Evolutionary conservation across 2,329 filamentous ascomycete species (phyloP).

Genomic region (Ascochyta lentis): DNA sequence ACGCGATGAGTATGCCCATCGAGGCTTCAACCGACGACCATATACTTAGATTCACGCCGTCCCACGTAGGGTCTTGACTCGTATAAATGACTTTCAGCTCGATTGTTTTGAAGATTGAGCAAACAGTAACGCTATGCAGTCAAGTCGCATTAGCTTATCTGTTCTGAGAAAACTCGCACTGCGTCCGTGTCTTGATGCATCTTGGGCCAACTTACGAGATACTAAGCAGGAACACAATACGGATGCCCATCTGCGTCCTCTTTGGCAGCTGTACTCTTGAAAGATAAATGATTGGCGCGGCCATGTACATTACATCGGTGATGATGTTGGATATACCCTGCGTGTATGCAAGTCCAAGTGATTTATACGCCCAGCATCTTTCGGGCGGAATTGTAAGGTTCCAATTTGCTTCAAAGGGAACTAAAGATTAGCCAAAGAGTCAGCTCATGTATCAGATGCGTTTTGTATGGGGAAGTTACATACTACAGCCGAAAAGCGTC

Average conservation of each 20-base stretch:
- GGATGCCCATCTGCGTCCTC: conserved; percentile 36
- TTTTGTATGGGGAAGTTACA: too few species aligned
- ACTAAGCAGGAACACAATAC: conserved; percentile 38
- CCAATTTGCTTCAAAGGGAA: conserved; percentile 37
- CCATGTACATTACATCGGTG: conserved; percentile 37
- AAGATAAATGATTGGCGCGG: conserved; percentile 38
- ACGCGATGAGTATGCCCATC: conserved; percentile 29
- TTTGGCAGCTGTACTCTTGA: conserved; percentile 28
- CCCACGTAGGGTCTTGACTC: conserved; percentile 33
- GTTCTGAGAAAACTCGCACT: neutral
- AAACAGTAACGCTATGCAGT: conserved; percentile 28
- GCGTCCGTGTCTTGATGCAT: too few species aligned
- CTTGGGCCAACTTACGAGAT: conserved; percentile 28
- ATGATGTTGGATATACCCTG: conserved; percentile 37
- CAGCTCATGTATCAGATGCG: too few species aligned
- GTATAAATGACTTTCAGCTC: conserved; percentile 29
- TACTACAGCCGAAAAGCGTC: conserved; percentile 30
- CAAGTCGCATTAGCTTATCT: neutral
- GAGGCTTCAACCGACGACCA: conserved; percentile 33
- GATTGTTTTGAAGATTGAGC: conserved; percentile 37
- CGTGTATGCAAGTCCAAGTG: conserved; percentile 28
- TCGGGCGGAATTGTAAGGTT: conserved; percentile 21
- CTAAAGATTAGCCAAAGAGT: too few species aligned
- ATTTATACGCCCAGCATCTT: conserved; percentile 30
- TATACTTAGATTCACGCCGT: conserved; percentile 31